Conservation (phyloP, 2,329 filamentous ascomycete species). For the Botrytis fabae region DNA sequence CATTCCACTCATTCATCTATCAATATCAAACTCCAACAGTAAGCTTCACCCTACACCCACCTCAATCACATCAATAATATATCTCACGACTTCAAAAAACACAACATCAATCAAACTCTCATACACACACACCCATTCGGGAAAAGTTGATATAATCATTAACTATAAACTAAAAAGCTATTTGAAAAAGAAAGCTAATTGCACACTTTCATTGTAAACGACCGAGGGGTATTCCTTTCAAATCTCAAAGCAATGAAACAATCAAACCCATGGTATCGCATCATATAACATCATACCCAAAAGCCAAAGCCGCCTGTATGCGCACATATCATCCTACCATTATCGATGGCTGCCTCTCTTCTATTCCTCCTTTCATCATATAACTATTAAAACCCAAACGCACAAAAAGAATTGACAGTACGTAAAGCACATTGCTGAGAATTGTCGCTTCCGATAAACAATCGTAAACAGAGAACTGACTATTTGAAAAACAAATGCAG, state of each 20-base stretch:
- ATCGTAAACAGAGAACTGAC: not conserved
- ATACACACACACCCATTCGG: not conserved
- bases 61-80: not conserved
- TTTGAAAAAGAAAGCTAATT: not conserved
- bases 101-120: not conserved
- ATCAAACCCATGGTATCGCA: not conserved
- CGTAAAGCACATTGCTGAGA: not conserved
- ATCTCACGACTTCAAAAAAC: not conserved
- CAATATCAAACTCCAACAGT: not conserved
- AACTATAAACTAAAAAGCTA: not conserved
- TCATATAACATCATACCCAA: not conserved
- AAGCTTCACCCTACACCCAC: not conserved
- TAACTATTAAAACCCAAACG: not conserved
- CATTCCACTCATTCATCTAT: not conserved
- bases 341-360: not conserved
- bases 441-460: not conserved
- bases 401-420: not conserved
- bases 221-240: slow-evolving; percentile 8
- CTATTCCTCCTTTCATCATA: not conserved
- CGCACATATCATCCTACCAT: not conserved
- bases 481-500: not conserved
- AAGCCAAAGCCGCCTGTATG: not conserved
- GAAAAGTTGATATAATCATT: not conserved
- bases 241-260: slow-evolving; percentile 12
- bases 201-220: not conserved